Evolutionary conservation across 148 eudicot species (phyloP).

Genomic region (Talinum fruticosum): DNA sequence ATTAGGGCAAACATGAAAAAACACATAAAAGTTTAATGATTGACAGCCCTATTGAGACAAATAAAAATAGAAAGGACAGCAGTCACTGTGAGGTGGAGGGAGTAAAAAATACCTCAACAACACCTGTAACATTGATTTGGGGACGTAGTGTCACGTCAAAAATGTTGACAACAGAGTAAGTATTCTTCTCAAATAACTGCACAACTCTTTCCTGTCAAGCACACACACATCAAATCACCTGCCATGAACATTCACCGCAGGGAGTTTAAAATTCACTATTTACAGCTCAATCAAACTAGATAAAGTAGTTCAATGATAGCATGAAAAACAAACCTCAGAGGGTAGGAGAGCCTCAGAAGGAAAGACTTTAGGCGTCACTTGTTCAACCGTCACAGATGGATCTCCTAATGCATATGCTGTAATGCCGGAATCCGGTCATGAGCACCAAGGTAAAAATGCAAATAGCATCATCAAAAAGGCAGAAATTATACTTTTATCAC

Average conservation of each 20-base stretch:
- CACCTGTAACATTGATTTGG: constrained; percentile 76
- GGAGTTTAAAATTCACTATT: constrained; percentile 28
- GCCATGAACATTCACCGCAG: constrained; percentile 38
- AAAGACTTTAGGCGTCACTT: constrained; percentile 70
- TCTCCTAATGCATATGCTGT: constrained; percentile 89
- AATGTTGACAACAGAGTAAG: constrained; percentile 94
- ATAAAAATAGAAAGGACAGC: too few species aligned
- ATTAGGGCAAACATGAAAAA: too few species aligned
- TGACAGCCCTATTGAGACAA: too few species aligned
- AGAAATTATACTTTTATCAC: neutral
- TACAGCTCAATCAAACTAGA: constrained; percentile 7
- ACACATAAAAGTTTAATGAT: too few species aligned
- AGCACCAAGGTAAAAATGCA: constrained; percentile 3
- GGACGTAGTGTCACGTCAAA: constrained; percentile 98
- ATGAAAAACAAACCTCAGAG: constrained; percentile 58
- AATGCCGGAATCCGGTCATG: constrained; percentile 20
- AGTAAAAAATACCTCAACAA: constrained; percentile 80
- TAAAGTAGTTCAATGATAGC: constrained; percentile 13
- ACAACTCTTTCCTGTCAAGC: constrained; percentile 89
- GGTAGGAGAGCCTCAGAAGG: constrained; percentile 82
- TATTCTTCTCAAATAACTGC: constrained; percentile 87
- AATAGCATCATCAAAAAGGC: neutral
- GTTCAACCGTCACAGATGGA: constrained; percentile 86
- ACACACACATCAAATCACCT: constrained; percentile 57
- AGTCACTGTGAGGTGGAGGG: too few species aligned